Conservation (phyloP, 2,329 filamentous ascomycete species). For the Stromatinia cepivora region DNA sequence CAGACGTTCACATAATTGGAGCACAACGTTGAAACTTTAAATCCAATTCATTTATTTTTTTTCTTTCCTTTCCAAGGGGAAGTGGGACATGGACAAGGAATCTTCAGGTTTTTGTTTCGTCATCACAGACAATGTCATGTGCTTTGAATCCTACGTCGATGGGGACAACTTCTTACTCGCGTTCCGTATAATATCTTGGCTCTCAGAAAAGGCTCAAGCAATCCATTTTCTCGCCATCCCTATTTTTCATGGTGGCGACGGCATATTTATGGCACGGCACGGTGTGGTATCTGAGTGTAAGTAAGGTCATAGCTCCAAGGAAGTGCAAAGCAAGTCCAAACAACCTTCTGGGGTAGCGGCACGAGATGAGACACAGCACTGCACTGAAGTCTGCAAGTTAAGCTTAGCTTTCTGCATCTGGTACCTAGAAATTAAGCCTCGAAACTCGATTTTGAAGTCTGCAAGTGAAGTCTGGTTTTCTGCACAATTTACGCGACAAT, state of each 20-base stretch:
- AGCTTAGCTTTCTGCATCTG: neutral
- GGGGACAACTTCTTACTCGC: too few relatives aligned
- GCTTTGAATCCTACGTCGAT: too few relatives aligned
- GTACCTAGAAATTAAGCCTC: neutral
- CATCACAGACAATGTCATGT: neutral
- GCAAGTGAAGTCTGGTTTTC: too few relatives aligned
- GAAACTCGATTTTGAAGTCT: too few relatives aligned
- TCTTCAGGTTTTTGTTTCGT: neutral
- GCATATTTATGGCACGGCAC: neutral
- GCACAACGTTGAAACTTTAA: slow-evolving; percentile 5
- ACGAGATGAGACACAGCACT: neutral
- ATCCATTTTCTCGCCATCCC: too few relatives aligned
- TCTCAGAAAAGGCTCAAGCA: too few relatives aligned
- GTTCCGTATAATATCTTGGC: too few relatives aligned
- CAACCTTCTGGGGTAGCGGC: neutral
- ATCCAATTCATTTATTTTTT: neutral
- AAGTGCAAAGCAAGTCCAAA: too few relatives aligned
- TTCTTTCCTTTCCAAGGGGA: neutral
- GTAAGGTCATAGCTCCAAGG: neutral
- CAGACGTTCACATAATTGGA: neutral
- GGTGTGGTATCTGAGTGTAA: neutral
- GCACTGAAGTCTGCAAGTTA: neutral
- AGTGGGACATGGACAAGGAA: neutral
- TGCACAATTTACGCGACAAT: too few relatives aligned
- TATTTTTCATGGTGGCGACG: too few relatives aligned